phyloP scores from a whole-genome alignment of 2,329 filamentous ascomycete genomes.

The Exophiala alcalophila region DNA sequence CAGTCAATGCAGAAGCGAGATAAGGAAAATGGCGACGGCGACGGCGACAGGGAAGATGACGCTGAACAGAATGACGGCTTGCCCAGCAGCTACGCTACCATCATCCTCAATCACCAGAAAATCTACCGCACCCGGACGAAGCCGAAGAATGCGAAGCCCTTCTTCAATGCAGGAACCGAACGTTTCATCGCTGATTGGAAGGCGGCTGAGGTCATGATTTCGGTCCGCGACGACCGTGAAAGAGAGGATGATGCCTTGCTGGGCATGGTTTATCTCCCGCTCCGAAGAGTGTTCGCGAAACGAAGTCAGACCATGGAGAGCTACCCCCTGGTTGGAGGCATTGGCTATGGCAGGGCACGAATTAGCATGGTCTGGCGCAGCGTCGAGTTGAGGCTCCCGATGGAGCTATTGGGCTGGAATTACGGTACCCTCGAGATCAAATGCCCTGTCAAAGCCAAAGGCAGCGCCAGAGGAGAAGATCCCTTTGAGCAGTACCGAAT shows the following conservation, averaged over 20 bases:
- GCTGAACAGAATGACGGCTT: slow-evolving; percentile 61
- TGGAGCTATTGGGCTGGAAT: slow-evolving; percentile 64
- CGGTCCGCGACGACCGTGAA: slow-evolving; percentile 64
- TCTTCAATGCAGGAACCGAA: slow-evolving; percentile 74
- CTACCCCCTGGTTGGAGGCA: slow-evolving; percentile 67
- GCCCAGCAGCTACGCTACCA: slow-evolving; percentile 68
- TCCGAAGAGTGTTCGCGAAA: slow-evolving; percentile 60
- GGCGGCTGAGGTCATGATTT: slow-evolving; percentile 64
- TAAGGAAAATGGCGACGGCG: slow-evolving; percentile 45
- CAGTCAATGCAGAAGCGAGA: slow-evolving; percentile 57
- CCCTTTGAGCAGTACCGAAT: slow-evolving; percentile 54
- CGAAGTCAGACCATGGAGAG: slow-evolving; percentile 63
- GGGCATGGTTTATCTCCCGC: slow-evolving; percentile 66
- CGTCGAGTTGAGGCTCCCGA: slow-evolving; percentile 60
- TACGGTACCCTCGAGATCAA: slow-evolving; percentile 67
- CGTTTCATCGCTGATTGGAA: slow-evolving; percentile 68
- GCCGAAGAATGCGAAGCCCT: slow-evolving; percentile 73
- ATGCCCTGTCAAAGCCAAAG: slow-evolving; percentile 48
- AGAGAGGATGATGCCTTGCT: slow-evolving; percentile 68
- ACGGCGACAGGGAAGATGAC: slow-evolving; percentile 37
- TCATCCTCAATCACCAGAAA: slow-evolving; percentile 70
- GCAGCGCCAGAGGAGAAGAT: slow-evolving; percentile 48
- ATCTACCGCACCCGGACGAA: slow-evolving; percentile 70
- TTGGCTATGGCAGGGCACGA: slow-evolving; percentile 67
- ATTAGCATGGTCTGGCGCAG: slow-evolving; percentile 73